Evolutionary conservation across 306 rosid genomes (phyloP).

Genomic region (Cucumis melo): DNA sequence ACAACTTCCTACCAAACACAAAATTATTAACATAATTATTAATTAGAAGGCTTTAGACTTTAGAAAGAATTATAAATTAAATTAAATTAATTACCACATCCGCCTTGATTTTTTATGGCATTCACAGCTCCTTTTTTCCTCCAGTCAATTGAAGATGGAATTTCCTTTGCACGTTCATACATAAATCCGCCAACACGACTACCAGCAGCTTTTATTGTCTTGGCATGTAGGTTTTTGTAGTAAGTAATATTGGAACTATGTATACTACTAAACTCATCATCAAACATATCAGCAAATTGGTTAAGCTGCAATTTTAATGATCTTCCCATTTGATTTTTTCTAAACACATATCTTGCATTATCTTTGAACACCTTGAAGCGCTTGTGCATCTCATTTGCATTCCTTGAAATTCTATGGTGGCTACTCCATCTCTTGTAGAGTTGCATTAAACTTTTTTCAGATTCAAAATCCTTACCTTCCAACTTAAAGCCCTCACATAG

Average conservation of each 20-base stretch:
- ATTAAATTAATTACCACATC: too few relatives aligned
- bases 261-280: constrained; percentile 18
- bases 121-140: too few relatives aligned
- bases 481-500: constrained; percentile 19
- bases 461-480: constrained; percentile 21
- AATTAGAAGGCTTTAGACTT: too few relatives aligned
- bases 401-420: constrained; percentile 19
- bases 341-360: constrained; percentile 16
- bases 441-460: constrained; percentile 18
- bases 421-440: constrained; percentile 35
- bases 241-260: constrained; percentile 20
- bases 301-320: constrained; percentile 31
- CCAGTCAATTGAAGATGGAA: too few relatives aligned
- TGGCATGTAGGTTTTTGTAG: constrained; percentile 5
- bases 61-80: too few relatives aligned
- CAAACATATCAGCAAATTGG: constrained; percentile 33
- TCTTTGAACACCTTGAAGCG: constrained; percentile 15
- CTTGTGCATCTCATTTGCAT: constrained; percentile 13
- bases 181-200: too few relatives aligned
- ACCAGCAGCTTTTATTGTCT: too few relatives aligned
- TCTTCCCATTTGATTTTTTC: constrained; percentile 27
- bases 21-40: too few relatives aligned
- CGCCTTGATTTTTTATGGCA: too few relatives aligned
- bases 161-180: too few relatives aligned
- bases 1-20: too few relatives aligned